Base-by-base conservation (phyloP, 306 rosid genomes). In the Gillenia trifoliata region DNA sequence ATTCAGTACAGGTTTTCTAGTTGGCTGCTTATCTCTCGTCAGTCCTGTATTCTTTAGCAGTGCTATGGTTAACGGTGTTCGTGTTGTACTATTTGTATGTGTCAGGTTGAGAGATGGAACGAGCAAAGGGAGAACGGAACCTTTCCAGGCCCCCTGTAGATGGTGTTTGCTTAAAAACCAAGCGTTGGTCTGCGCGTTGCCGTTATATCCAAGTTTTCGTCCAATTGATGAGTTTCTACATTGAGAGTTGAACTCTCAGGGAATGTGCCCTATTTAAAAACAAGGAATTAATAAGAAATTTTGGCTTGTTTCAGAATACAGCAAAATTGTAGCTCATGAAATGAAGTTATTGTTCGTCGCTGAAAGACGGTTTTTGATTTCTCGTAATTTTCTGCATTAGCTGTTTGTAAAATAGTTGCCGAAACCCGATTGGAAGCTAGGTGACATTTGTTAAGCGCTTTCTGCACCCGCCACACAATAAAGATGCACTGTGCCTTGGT, bases 71-170 rank as follows among this genome's bases (percentile, higher is more conserved):
- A 38, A 41, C 8, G 2, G 40, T 26, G 22, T 49, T 26, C 9
- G 6, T 4, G 1, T 67, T 73, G 59, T 71, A 29, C 67, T 74
- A 13, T 45, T 85, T 36, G 2, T 55, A 33, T 73, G 66, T 71
- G 64, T 62, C 93, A 95, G 99, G 57, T 95, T 61, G 99, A 95
- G 52, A 85, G 88, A 76, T 92, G 99, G 99, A 95, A 95, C 47
- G 99, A 95, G 81, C 99, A 92, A 80, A 91, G 98, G 81, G 99
- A 92, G 88, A 92, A 86, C 1, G 98, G 99, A 88, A 84, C 96
- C 70, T 95, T 92, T 81, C 99, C 99, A 13, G 98, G 99, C 40
- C 99, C 96, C 5, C 93, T 95, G 84, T 95, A 92, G 87, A 72
- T 36, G 80, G 66, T 31, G 54, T 45, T 64, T 56, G 72, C 77